Evolutionary conservation across 805 yeast genomes (phyloP).

Genomic region (Hanseniaspora guilliermondii): DNA sequence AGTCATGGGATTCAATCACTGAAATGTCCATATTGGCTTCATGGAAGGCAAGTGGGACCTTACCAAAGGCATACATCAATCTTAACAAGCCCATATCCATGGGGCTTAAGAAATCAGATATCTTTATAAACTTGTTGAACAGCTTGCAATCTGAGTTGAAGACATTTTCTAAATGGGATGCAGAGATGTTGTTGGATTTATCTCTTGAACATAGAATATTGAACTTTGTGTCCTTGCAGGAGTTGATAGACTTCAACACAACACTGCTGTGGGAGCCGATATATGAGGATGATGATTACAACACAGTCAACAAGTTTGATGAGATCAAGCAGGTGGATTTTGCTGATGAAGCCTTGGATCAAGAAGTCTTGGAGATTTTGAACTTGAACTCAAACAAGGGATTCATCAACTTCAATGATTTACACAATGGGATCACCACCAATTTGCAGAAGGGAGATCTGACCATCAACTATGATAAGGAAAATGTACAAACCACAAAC

Average conservation of each 20-base stretch:
- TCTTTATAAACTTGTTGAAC: conserved; percentile 32
- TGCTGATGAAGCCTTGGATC: conserved; percentile 10
- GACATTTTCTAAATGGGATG: conserved; percentile 47
- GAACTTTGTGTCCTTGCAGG: conserved; percentile 45
- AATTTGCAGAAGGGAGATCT: conserved; percentile 2
- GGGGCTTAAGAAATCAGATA: conserved; percentile 28
- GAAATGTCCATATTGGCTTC: conserved; percentile 29
- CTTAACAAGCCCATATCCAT: conserved; percentile 24
- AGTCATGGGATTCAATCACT: conserved; percentile 41
- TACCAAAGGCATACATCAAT: conserved; percentile 27
- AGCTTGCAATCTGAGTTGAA: conserved; percentile 36
- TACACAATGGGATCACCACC: conserved; percentile 1
- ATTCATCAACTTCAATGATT: conserved; percentile 3
- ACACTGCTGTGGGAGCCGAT: conserved; percentile 34
- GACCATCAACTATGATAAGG: conserved; percentile 1
- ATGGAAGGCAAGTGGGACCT: conserved; percentile 35
- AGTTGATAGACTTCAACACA: conserved; percentile 48
- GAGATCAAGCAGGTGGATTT: conserved; percentile 1
- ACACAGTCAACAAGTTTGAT: not conserved
- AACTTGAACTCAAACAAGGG: conserved; percentile 1
- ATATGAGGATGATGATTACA: not conserved
- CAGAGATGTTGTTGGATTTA: conserved; percentile 41
- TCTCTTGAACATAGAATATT: conserved; percentile 33
- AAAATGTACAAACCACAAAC: not conserved
- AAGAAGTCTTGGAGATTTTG: conserved; percentile 9